phyloP scores from a whole-genome alignment of 2,329 filamentous ascomycete genomes.

The Teratosphaeria pseudoeucalypti region DNA sequence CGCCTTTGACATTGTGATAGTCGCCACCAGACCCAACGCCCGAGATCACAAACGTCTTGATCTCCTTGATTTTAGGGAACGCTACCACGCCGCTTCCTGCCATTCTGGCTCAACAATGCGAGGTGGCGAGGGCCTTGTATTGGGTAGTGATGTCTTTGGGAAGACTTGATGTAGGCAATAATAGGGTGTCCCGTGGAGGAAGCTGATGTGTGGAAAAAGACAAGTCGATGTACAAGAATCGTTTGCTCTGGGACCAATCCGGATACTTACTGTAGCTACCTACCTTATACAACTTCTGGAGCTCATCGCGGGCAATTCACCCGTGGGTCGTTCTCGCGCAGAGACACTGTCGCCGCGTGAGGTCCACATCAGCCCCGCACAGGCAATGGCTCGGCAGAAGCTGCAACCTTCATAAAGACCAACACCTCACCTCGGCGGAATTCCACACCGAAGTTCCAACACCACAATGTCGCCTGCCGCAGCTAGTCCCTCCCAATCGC shows the following conservation, averaged over 20 bases:
- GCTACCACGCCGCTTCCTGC: constrained; percentile 33
- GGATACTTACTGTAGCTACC: neutral
- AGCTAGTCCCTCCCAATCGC: neutral
- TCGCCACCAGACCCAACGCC: constrained; percentile 59
- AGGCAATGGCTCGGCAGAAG: neutral
- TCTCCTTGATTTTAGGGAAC: constrained; percentile 66
- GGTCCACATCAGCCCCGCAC: neutral
- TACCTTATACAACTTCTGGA: neutral
- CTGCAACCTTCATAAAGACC: neutral
- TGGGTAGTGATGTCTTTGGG: no score
- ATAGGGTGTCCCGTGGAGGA: no score
- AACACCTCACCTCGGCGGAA: neutral
- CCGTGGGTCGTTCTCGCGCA: neutral
- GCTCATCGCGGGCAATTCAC: neutral
- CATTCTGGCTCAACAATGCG: constrained; percentile 12
- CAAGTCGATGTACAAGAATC: neutral
- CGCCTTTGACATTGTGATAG: constrained; percentile 80
- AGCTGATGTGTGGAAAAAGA: no score
- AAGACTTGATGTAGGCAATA: no score
- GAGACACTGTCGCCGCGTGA: neutral
- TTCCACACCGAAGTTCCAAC: neutral
- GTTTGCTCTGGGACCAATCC: neutral
- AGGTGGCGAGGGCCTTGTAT: neutral
- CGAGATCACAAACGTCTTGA: constrained; percentile 62
- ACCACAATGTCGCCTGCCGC: constrained; percentile 1